A percentile compares a stretch with the other conserved stretches of the same genome.
Conservation (phyloP, 1,284 basidiomycete genomes). For the Leccinum fuscescens region DNA sequence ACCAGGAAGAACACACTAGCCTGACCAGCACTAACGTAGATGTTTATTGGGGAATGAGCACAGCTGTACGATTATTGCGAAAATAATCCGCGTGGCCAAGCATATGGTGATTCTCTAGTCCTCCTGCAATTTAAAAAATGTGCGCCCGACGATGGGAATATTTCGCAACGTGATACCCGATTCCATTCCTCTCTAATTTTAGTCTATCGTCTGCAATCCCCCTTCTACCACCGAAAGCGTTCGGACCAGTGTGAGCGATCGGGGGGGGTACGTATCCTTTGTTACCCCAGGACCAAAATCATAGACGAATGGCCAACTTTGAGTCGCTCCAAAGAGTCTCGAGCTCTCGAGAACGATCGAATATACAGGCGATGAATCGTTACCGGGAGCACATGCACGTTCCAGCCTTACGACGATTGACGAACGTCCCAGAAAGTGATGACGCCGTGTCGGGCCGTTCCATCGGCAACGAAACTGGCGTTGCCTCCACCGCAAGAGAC, state of each 20-base stretch:
- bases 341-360: conserved; percentile 67
- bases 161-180: conserved; percentile 54
- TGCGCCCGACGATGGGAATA: conserved; percentile 38
- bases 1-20: background rate
- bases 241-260: conserved; percentile 31
- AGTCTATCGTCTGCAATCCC: conserved; percentile 41
- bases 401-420: conserved; percentile 58
- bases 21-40: background rate
- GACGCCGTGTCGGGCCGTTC: conserved; percentile 69
- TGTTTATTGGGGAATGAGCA: background rate
- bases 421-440: conserved; percentile 79
- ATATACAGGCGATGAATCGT: conserved; percentile 74
- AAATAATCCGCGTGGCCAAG: background rate
- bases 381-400: conserved; percentile 68
- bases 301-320: conserved; percentile 69
- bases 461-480: conserved; percentile 64
- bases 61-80: background rate
- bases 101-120: background rate
- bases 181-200: conserved; percentile 40
- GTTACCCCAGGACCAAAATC: conserved; percentile 71
- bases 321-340: conserved; percentile 70
- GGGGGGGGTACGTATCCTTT: conserved; percentile 53
- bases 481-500: conserved; percentile 68
- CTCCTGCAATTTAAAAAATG: conserved; percentile 1
- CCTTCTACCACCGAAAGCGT: conserved; percentile 9